These are phyloP conservation scores for Neurospora sp. DNA, from an alignment of 495 filamentous ascomycete species.

Conservation along the genomic window DNA sequence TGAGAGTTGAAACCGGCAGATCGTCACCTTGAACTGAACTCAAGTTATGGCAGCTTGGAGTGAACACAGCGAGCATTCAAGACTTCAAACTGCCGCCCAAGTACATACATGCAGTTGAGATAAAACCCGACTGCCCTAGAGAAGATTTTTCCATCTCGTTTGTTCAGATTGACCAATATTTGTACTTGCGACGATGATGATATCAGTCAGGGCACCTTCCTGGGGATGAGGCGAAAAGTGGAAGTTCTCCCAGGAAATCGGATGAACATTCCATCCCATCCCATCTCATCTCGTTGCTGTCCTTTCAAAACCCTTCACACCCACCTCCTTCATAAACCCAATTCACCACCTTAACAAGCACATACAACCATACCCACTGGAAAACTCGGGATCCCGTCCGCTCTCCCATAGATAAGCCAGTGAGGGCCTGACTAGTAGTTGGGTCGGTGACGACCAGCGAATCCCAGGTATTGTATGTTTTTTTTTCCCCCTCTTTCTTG, in stretches of 20 bases:
- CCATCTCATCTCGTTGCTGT: neutral
- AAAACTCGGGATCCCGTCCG: neutral
- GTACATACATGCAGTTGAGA: neutral
- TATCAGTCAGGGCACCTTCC: no score
- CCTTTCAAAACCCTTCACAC: neutral
- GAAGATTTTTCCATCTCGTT: neutral
- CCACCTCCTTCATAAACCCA: neutral
- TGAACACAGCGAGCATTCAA: neutral
- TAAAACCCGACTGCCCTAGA: neutral
- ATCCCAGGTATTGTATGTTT: no score
- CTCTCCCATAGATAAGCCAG: neutral
- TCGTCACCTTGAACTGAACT: no score
- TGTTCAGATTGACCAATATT: no score
- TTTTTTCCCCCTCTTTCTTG: no score
- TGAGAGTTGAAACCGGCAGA: no score
- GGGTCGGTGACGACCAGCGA: no score
- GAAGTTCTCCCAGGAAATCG: neutral
- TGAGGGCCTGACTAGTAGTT: no score
- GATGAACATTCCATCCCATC: neutral
- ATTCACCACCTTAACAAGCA: neutral
- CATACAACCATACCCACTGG: neutral
- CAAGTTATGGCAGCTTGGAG: neutral
- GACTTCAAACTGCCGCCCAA: neutral
- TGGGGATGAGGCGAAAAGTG: neutral
- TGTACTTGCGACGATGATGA: no score